phyloP scores from a whole-genome alignment of 2,329 filamentous ascomycete species.

The Neonectria magnoliae region DNA sequence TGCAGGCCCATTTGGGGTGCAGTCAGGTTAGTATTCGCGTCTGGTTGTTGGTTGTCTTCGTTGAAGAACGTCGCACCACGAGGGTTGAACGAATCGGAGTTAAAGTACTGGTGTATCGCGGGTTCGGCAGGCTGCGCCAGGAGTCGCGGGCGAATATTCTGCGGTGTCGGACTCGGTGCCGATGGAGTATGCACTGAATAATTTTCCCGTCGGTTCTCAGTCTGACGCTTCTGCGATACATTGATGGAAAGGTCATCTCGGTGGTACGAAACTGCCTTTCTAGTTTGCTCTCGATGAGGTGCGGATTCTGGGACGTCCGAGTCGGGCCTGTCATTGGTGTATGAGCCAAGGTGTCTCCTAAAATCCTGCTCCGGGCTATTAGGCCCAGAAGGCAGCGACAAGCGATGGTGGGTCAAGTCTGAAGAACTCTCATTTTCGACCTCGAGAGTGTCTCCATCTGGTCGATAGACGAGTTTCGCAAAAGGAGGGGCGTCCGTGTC shows the following conservation, averaged over 20 bases:
- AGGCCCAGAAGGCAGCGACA: slow-evolving; percentile 1
- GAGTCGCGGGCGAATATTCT: slow-evolving; percentile 42
- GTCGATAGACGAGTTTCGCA: slow-evolving; percentile 55
- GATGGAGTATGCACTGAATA: slow-evolving; percentile 45
- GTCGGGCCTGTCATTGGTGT: background rate
- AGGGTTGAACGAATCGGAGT: background rate
- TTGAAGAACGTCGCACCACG: background rate
- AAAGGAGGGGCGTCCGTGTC: slow-evolving; percentile 63
- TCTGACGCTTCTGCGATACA: slow-evolving; percentile 5
- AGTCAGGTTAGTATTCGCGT: background rate
- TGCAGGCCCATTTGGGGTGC: background rate
- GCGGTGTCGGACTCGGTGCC: slow-evolving; percentile 48
- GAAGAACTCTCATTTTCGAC: slow-evolving; percentile 4
- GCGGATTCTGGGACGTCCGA: background rate
- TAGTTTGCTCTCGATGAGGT: background rate
- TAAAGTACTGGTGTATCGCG: slow-evolving; percentile 10
- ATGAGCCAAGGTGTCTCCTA: background rate
- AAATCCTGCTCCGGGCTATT: slow-evolving; percentile 7
- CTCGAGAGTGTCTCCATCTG: slow-evolving; percentile 5
- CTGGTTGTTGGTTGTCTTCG: background rate
- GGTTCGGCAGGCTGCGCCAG: background rate
- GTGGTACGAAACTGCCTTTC: background rate
- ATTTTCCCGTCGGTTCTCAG: background rate
- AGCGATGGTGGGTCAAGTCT: background rate
- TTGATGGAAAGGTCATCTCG: slow-evolving; percentile 5